Evolutionary conservation across 371 early-diverging fungal species (phyloP), one percentile per base, ranked within the genome.

Genomic region (Mortierella sp.): DNA sequence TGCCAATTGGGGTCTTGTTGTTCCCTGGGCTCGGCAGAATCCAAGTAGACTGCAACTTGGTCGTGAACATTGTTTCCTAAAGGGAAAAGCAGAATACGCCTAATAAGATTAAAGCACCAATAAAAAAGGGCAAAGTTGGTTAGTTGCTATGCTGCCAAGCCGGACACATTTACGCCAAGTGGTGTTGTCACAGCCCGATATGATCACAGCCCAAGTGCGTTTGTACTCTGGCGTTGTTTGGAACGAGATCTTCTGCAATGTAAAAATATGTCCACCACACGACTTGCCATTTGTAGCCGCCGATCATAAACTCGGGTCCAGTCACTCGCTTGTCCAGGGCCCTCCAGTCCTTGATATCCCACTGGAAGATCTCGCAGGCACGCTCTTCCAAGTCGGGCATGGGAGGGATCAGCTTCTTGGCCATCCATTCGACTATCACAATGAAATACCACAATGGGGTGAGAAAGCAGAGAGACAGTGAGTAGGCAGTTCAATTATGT

Each of bases 1-100:
- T 96, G 96, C 97, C 98, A 97, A 80, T 92, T 89, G 31, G 89
- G 78, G 31, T 80, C 82, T 72, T 88, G 88, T 58, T 88, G 88
- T 57, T 85, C 89, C 73, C 91, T 88, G 52, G 90, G 94, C 78
- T 97, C 95, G 57, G 96, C 92, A 80, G 94, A 94, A 80, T 98
- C 97, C 54, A 98, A 84, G 88, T 97, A 99, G 52, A 95, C 89
- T 6, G 98, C 96, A 14, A 96, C 85, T 0, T 83, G 86, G 44
- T 97, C 96, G 1, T 70, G 73, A 50, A 90, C 91, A 60, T 93
- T 91, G 90, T 99, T 99, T 42, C 99, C 99, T 70, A 89, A 92
- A 48, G 99, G 98, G 89, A 98, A 99, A 31, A 98, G 88, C 9
- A 99, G 89, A 42, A 98, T 91, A 76, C 95, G 91, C 97, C 97